These are phyloP conservation scores for Salicornia ramosissima DNA, from an alignment of 148 eudicot species.

Conservation along the genomic window DNA sequence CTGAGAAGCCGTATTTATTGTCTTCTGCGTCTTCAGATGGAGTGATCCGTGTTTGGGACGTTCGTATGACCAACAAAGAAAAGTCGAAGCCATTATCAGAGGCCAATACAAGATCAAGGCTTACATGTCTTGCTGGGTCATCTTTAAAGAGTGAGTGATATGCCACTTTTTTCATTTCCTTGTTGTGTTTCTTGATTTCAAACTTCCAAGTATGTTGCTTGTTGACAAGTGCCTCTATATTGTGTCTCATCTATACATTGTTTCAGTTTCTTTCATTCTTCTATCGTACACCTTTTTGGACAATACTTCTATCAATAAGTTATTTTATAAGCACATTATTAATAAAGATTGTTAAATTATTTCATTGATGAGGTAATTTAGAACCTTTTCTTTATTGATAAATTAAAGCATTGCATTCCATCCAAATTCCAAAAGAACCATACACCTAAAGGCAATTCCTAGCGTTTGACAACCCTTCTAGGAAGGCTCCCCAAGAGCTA, in stretches of 20 bases:
- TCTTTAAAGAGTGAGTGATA: conserved; percentile 68
- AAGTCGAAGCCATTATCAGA: conserved; percentile 62
- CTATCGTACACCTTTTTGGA: background rate
- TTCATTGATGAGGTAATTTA: too few species aligned
- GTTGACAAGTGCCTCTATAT: background rate
- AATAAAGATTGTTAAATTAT: too few species aligned
- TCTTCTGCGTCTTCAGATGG: conserved; percentile 98
- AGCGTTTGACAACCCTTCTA: too few species aligned
- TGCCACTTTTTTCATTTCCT: background rate
- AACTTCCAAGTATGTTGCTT: background rate
- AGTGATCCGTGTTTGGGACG: conserved; percentile 85
- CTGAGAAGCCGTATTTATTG: conserved; percentile 54
- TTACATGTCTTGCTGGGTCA: conserved; percentile 96
- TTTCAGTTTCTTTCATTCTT: background rate
- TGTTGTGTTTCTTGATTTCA: background rate
- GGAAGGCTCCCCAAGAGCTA: too few species aligned
- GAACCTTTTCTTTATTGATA: too few species aligned
- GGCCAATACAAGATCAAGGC: conserved; percentile 72
- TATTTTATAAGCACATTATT: too few species aligned
- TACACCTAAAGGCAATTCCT: too few species aligned
- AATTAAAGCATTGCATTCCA: too few species aligned
- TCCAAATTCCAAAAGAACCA: too few species aligned
- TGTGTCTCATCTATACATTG: background rate
- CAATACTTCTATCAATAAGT: background rate
- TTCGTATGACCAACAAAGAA: conserved; percentile 48